Evolutionary conservation across 1,284 basidiomycete species (phyloP).

Genomic region (Polyporus tsugae): DNA sequence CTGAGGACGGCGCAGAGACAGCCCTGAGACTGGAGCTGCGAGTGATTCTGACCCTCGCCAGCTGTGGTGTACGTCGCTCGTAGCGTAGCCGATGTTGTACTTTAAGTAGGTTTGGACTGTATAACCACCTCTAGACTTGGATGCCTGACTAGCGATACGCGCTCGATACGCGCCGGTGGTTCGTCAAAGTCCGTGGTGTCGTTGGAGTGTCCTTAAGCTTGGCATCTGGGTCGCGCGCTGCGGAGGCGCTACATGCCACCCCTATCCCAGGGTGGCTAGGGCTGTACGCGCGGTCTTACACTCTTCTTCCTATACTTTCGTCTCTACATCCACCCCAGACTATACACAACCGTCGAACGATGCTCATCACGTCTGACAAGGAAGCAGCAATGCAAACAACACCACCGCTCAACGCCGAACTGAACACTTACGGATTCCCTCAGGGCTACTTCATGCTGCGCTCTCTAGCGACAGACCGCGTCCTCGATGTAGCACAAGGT

Average conservation of each 20-base stretch:
- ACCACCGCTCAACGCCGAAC: slow-evolving; percentile 36
- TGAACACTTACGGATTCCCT: slow-evolving; percentile 65
- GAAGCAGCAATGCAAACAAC: slow-evolving; percentile 21
- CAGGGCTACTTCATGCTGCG: slow-evolving; percentile 79
- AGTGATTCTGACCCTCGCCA: too few relatives aligned
- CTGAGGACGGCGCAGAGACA: neutral
- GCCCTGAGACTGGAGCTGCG: too few relatives aligned
- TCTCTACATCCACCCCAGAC: neutral
- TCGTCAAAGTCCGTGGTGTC: neutral
- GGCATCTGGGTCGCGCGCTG: neutral
- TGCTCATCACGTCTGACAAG: slow-evolving; percentile 30
- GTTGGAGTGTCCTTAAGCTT: too few relatives aligned
- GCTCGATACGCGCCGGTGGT: too few relatives aligned
- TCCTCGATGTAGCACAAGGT: slow-evolving; percentile 69
- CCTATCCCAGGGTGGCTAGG: slow-evolving; percentile 1
- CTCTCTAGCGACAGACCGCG: slow-evolving; percentile 63
- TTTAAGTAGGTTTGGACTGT: neutral
- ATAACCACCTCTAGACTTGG: neutral
- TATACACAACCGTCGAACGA: neutral
- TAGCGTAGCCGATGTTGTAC: slow-evolving; percentile 2
- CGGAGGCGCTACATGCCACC: neutral
- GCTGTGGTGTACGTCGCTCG: neutral
- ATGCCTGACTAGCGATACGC: neutral
- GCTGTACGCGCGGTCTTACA: slow-evolving; percentile 8
- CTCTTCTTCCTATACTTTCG: neutral